Base-by-base conservation (phyloP, 345 rosid species). In the Abelmoschus esculentus region DNA sequence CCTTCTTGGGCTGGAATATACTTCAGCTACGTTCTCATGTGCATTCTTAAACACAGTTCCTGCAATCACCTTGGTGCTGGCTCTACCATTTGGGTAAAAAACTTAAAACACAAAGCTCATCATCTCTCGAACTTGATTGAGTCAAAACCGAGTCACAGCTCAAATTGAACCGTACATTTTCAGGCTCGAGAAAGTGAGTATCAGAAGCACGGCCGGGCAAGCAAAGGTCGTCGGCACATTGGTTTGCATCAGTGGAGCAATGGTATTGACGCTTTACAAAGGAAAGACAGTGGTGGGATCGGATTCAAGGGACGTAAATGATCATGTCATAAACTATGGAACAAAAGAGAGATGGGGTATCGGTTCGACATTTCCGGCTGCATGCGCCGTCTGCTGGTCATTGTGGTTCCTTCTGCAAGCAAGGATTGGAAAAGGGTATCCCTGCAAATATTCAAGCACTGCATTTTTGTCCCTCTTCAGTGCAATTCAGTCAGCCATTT, bases 11-110 rank as follows among this genome's bases (percentile, higher is more conserved):
- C 83, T 86, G 32, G 76, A 84, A 66, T 72, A 83, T 72, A 84
- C 90, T 10, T 84, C 90, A 7, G 79, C 90, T 29, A 79, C 88
- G 15, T 86, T 79, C 69, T 55, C 90, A 1, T 73, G 83, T 75
- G 90, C 88, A 29, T 86, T 86, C 80, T 38, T 80, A 75, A 86
- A 84, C 70, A 69, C 84, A 81, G 90, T 86, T 63, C 88, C 90
- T 67, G 84, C 86, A 1, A 18, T 81, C 57, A 86, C 90, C 2
- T 86, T 84, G 70, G 61, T 77, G 3, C 69, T 80, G 79, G 85
- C 87, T 31, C 73, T 86, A 31, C 62, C 85, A 31, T 81, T 86
- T 62, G 75, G 83, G 90, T 84, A 53, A 84, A 10, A 52, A 19
- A 0, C 40, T 67, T 61, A 46, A 46, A 53, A 70, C 3, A 63